Percentiles rank a stretch among this genome's conserved stretches.
These are phyloP conservation scores for Litchi chinensis DNA, from an alignment of 345 rosid genomes.

Conservation along the genomic window DNA sequence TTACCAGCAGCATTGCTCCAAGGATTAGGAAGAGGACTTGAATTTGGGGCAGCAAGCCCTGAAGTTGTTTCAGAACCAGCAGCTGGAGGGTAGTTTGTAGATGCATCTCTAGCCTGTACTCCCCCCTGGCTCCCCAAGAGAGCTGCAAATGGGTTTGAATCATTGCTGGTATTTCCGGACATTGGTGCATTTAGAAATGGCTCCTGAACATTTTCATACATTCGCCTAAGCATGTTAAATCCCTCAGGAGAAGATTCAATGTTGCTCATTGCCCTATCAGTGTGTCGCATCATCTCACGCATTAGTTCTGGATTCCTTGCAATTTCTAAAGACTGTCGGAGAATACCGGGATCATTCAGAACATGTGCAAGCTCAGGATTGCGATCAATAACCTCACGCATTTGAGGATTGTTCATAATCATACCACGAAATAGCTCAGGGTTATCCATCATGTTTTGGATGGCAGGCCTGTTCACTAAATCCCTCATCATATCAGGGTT, in stretches of 20 bases:
- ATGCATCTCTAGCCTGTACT: conserved; percentile 43
- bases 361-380: conserved; percentile 92
- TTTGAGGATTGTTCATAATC: conserved; percentile 89
- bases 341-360: conserved; percentile 81
- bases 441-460: conserved; percentile 82
- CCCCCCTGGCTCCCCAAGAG: conserved; percentile 56
- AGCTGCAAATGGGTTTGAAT: conserved; percentile 67
- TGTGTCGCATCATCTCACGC: conserved; percentile 94
- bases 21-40: conserved; percentile 76
- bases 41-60: conserved; percentile 59
- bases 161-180: conserved; percentile 60
- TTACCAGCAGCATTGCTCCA: conserved; percentile 55
- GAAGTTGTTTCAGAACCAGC: conserved; percentile 42
- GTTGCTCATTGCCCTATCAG: conserved; percentile 89
- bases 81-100: conserved; percentile 37
- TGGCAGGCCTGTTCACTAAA: conserved; percentile 79
- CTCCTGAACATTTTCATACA: conserved; percentile 92
- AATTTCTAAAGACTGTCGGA: conserved; percentile 80
- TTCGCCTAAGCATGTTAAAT: conserved; percentile 87
- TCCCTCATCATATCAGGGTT: conserved; percentile 87
- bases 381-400: conserved; percentile 88
- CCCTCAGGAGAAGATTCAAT: conserved; percentile 89
- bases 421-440: conserved; percentile 79
- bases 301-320: conserved; percentile 93
- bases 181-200: conserved; percentile 82